Evolutionary conservation across 2,329 filamentous ascomycete genomes (phyloP).

Genomic region (Sphaerostilbella broomeana): DNA sequence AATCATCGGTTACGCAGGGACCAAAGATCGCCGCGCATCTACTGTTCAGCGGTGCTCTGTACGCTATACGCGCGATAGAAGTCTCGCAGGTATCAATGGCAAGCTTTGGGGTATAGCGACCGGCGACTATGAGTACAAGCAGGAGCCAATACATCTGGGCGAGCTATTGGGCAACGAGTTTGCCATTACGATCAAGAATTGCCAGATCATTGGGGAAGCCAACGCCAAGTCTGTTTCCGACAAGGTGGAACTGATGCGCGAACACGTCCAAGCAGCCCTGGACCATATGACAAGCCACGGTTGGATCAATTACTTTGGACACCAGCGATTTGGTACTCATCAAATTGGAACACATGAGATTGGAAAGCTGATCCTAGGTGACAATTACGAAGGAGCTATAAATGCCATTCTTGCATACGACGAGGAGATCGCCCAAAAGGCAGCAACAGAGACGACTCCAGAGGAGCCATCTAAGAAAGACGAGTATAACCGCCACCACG

Average conservation of each 20-base stretch:
- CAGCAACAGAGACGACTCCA: slow-evolving; percentile 31
- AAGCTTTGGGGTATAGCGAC: slow-evolving; percentile 58
- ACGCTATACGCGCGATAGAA: slow-evolving; percentile 43
- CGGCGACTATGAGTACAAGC: slow-evolving; percentile 75
- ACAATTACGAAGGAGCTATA: slow-evolving; percentile 74
- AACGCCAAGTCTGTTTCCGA: slow-evolving; percentile 20
- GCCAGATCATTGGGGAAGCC: slow-evolving; percentile 48
- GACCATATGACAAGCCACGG: slow-evolving; percentile 64
- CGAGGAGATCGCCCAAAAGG: slow-evolving; percentile 47
- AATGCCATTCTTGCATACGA: slow-evolving; percentile 70
- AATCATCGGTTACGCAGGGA: slow-evolving; percentile 70
- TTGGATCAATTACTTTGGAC: slow-evolving; percentile 95
- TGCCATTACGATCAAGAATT: slow-evolving; percentile 83
- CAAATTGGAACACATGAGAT: slow-evolving; percentile 77
- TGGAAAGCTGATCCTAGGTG: slow-evolving; percentile 75
- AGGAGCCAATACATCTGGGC: slow-evolving; percentile 68
- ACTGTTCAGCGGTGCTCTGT: slow-evolving; percentile 77
- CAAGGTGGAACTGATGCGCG: slow-evolving; percentile 25
- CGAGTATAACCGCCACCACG: slow-evolving; percentile 70
- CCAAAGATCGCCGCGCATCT: slow-evolving; percentile 82
- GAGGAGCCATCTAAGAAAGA: slow-evolving; percentile 58
- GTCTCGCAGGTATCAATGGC: slow-evolving; percentile 58
- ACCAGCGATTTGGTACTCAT: slow-evolving; percentile 94
- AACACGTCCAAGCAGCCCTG: slow-evolving; percentile 51
- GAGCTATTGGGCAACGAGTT: slow-evolving; percentile 89